Evolutionary conservation across 2,329 filamentous ascomycete species (phyloP).

Genomic region (Daldinia sp.): DNA sequence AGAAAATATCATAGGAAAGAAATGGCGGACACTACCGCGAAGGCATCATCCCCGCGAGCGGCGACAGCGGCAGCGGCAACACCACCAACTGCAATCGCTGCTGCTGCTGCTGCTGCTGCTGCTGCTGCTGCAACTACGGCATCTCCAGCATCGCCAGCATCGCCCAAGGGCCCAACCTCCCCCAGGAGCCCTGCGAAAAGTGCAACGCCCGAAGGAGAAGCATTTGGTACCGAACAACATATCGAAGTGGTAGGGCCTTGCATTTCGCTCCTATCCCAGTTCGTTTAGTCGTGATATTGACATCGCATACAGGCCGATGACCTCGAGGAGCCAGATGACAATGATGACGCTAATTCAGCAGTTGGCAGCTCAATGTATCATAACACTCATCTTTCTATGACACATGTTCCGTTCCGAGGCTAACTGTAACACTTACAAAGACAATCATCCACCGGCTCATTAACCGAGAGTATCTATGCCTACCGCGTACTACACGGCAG

Average conservation of each 20-base stretch:
- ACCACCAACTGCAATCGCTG: too few species aligned
- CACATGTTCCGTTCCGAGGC: neutral
- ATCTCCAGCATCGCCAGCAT: slow-evolving; percentile 1
- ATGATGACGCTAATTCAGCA: slow-evolving; percentile 22
- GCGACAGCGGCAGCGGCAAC: slow-evolving; percentile 3
- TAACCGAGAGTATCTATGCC: slow-evolving; percentile 30
- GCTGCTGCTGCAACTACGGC: neutral
- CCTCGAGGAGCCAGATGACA: slow-evolving; percentile 15
- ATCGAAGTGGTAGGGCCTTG: slow-evolving; percentile 20
- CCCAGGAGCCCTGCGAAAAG: slow-evolving; percentile 11
- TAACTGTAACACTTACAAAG: slow-evolving; percentile 13
- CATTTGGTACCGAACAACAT: slow-evolving; percentile 20
- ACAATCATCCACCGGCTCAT: slow-evolving; percentile 32
- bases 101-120: neutral
- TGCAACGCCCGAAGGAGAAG: slow-evolving; percentile 15
- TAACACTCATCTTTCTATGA: neutral
- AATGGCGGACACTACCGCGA: slow-evolving; percentile 24
- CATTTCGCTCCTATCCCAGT: neutral
- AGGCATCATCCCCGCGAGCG: slow-evolving; percentile 7
- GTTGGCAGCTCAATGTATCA: slow-evolving; percentile 28
- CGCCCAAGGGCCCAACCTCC: slow-evolving; percentile 1
- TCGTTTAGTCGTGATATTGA: slow-evolving; percentile 2
- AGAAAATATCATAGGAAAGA: slow-evolving; percentile 4
- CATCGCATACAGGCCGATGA: slow-evolving; percentile 22
- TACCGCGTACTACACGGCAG: slow-evolving; percentile 32